Evolutionary conservation across 164 flowering plant species (phyloP), one percentile per base, ranked within the genome.

Genomic region (Liriodendron chinense): DNA sequence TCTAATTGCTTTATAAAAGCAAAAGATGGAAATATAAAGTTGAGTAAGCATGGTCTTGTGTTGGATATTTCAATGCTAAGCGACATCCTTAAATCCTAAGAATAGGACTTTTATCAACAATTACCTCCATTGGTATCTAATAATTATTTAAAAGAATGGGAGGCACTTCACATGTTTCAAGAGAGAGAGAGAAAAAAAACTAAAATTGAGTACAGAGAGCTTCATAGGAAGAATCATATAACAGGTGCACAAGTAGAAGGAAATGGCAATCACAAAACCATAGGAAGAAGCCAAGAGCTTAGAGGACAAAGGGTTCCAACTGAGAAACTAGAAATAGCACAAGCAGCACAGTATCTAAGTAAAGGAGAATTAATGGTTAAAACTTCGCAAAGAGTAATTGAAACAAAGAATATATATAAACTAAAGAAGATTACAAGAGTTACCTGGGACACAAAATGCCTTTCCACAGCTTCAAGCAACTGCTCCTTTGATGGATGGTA

Each of bases 391-490:
- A 24, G 10, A 53, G 12, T 53, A 53, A 53, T 14, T 53, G 57
- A 53, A 2, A 9, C 57, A 14, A 34, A 34, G 43, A 34, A 34
- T 34, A 34, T 5, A 34, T n/a, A 21, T 64, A 64, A 64, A 1
- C 20, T 20, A 22, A 64, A 64, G 12, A 9, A 64, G 22, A 9
- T 21, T 9, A 24, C 9, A 8, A 64, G 23, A 66, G 12, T 53
- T 66, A 66, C 69, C 69, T 66, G 69, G 12, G 69, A 66, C 14
- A 66, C 20, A 25, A 66, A 66, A 66, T 66, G 69, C 69, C 69
- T 66, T 66, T 66, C 69, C 47, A 66, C 69, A 66, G 69, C 69
- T 66, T 66, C 69, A 28, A 66, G 43, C 69, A 66, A 66, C 48
- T 66, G 69, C 69, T 66, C 69, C 69, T 66, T 66, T 28, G 69